phyloP scores from a whole-genome alignment of 768 basidiomycete species.

The Amanita pseudoporphyria region DNA sequence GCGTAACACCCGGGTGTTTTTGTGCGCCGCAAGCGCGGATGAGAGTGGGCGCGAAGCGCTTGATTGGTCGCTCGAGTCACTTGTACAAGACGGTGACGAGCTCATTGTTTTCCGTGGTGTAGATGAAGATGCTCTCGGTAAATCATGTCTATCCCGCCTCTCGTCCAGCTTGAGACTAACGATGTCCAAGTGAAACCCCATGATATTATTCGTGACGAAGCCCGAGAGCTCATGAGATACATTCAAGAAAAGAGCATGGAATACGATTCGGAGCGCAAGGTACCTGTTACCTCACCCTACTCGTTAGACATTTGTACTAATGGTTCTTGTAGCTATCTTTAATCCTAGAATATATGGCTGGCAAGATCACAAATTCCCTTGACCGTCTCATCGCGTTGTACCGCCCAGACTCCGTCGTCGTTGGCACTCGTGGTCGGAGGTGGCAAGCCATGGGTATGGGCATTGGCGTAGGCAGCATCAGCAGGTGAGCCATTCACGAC shows the following conservation, averaged over 20 bases:
- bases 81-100: constrained; percentile 88
- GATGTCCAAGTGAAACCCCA: constrained; percentile 44
- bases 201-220: constrained; percentile 72
- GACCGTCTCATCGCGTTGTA: constrained; percentile 90
- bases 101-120: constrained; percentile 86
- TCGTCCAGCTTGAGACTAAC: not conserved
- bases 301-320: not conserved
- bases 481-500: constrained; percentile 26
- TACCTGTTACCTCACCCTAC: constrained; percentile 18
- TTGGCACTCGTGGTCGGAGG: constrained; percentile 74
- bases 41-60: constrained; percentile 84
- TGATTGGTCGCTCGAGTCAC: constrained; percentile 83
- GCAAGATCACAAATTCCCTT: constrained; percentile 80
- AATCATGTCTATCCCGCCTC: constrained; percentile 12
- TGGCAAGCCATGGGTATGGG: constrained; percentile 30
- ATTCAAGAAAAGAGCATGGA: constrained; percentile 79
- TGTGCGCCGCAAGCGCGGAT: constrained; percentile 82
- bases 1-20: constrained; percentile 75
- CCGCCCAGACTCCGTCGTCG: constrained; percentile 85
- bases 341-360: constrained; percentile 91
- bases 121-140: constrained; percentile 79
- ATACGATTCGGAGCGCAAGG: constrained; percentile 70
- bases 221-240: constrained; percentile 65
- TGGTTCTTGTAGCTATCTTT: constrained; percentile 55
- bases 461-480: constrained; percentile 37